Evolutionary conservation across 1,284 basidiomycete species (phyloP), one percentile per base, ranked within the genome.

Genomic region (Austroboletus niveus): DNA sequence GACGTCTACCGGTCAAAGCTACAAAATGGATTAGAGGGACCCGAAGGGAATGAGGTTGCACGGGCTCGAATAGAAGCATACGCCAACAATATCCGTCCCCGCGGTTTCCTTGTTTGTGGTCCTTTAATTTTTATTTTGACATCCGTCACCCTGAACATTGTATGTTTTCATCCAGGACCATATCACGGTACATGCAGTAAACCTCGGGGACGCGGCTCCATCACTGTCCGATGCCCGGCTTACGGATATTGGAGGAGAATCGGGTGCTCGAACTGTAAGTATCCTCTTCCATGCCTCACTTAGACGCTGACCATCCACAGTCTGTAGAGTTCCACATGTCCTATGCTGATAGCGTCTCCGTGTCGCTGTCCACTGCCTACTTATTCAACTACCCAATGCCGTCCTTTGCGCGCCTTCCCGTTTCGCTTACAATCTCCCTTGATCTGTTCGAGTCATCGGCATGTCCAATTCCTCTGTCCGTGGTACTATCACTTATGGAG

Each of bases 331-430:
- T 87, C 53, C 83, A 84, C 61, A 73, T 88, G 60, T 73, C 74
- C 29, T 92, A 92, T 62, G 77, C 75, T 8, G 89, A 92, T 63
- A 80, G 78, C 8, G 56, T 88, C 41, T 90, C 89, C 3, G 70
- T 91, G 35, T 88, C 89, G 1, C 74, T 92, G 24, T 90, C 89
- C 31, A 92, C 89, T 1, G 86, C 88, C 22, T 87, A 89, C 60
- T 71, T 92, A 24, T 88, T 92, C 71, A 90, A 92, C 65, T 90
- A 92, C 60, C 89, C 89, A 12, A 82, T 85, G 69, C 70, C 84
- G 2, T 83, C 84, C 5, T 92, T 92, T 62, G 89, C 88, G 8
- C 84, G 88, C 34, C 78, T 92, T 36, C 89, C 89, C 5, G 80
- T 92, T 47, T 88, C 87, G 22, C 72, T 92, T 43, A 87, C 87